Base-by-base conservation (phyloP, 805 yeast species). In the Teunomyces cretensis region DNA sequence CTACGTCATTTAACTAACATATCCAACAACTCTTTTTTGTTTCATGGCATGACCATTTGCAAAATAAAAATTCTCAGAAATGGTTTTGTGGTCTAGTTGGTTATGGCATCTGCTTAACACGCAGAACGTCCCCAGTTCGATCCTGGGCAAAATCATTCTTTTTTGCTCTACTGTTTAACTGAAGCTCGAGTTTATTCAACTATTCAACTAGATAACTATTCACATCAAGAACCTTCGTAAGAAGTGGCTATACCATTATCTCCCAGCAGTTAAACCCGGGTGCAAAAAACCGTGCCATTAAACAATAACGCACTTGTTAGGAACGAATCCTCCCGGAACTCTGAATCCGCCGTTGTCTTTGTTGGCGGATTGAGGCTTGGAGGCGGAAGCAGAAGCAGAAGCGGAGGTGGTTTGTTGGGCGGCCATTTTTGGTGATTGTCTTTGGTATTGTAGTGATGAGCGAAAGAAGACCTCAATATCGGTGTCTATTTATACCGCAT, bases 41-140 rank as follows among this genome's bases (percentile, higher is more conserved):
- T n/a, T n/a, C n/a, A n/a, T n/a, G n/a, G n/a, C n/a, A n/a, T n/a
- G n/a, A n/a, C n/a, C n/a, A n/a, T n/a, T n/a, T n/a, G n/a, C n/a
- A n/a, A n/a, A n/a, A 31, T 31, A 31, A 12, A 31, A 15, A 14
- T 13, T 11, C 8, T 26, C 9, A 26, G 16, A 59, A 55, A 45
- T 69, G 94, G 94, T 83, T 84, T 83, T 85, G 90, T 90, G 97
- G 97, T 90, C 96, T 90, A 90, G 97, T 90, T 74, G 97, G 97
- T 90, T 83, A 91, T 91, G 97, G 96, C 97, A 87, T 88, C 94
- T 90, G 97, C 97, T 88, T 91, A 89, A 91, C 97, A 91, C 97
- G 97, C 96, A 89, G 94, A 88, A 88, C 90, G 97, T 92, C 97
- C 97, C 97, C 97, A 90, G 97, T 92, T 92, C 97, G 97, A 92